Evolutionary conservation across 1,284 basidiomycete genomes (phyloP).

Genomic region (Fomes fomentarius): DNA sequence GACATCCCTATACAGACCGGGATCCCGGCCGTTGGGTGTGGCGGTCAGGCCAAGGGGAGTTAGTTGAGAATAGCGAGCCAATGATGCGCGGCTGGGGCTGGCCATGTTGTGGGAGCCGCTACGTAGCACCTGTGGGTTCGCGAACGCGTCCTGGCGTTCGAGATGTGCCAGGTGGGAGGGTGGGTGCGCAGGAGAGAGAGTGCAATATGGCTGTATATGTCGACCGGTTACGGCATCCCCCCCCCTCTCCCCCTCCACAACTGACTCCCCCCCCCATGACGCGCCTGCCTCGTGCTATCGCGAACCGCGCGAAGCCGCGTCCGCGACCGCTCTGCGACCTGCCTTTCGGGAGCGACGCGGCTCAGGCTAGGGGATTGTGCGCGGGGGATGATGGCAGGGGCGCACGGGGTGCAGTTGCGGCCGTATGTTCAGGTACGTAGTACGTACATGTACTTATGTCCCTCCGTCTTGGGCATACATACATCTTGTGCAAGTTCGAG

Average conservation of each 20-base stretch:
- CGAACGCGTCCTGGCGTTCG: neutral
- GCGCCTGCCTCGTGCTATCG: neutral
- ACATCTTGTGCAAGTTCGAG: too few relatives aligned
- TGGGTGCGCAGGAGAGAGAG: neutral
- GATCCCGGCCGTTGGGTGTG: too few relatives aligned
- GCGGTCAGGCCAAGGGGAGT: too few relatives aligned
- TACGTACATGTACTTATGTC: too few relatives aligned
- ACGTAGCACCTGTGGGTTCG: neutral
- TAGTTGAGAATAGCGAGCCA: too few relatives aligned
- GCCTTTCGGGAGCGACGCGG: neutral
- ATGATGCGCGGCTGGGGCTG: too few relatives aligned
- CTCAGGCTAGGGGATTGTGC: neutral
- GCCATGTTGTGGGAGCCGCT: too few relatives aligned
- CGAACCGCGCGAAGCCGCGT: neutral
- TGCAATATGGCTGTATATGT: slow-evolving; percentile 1
- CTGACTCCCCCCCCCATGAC: too few relatives aligned
- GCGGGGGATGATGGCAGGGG: neutral
- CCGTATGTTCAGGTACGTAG: neutral
- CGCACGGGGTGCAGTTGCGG: neutral
- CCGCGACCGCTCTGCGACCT: neutral
- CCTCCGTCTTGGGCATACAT: too few relatives aligned
- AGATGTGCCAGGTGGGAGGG: neutral
- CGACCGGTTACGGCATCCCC: too few relatives aligned
- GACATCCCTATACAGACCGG: too few relatives aligned
- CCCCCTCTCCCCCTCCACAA: too few relatives aligned